Evolutionary conservation across 495 filamentous ascomycete genomes (phyloP), one percentile per base, ranked within the genome.

Genomic region (Copromyces sp.): DNA sequence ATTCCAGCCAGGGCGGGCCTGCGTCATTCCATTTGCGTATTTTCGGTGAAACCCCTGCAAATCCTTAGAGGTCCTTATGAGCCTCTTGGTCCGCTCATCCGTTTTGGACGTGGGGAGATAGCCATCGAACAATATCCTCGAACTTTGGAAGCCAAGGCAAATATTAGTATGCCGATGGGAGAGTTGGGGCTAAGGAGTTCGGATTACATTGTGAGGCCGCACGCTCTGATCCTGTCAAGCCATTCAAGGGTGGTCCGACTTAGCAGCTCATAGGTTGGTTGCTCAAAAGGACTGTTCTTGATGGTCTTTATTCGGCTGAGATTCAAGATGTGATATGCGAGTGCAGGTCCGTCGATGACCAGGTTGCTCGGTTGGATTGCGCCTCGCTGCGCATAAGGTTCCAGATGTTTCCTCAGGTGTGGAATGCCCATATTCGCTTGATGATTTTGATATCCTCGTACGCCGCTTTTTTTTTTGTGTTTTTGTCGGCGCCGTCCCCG

Each of bases 111-210:
- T 24, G 9, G 93, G 93, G 12, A 96, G 83, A 59, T 87, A 89
- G 35, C 93, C 92, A 78, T 96, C 93, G 72, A 96, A 95, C 78
- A 88, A 94, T 70, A 96, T 92, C 47, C 82, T 85, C 24, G 80
- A 79, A 40, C 88, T 89, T 42, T 72, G 39, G 40, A 44, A 68
- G 5, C 53, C 4, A 20, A 24, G 37, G 1, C 17, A 42, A 80
- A 79, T 59, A 72, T 39, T 61, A 69, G 29, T 29, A 47, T 24
- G 16, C 12, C 14, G 38, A 7, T 20, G 14, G 16, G 41, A 42
- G n/a, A 3, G 7, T 39, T n/a, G 16, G 0, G 4, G 1, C n/a
- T 61, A 37, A 39, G 29, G 37, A 32, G n/a, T 71, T 80, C 81
- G 20, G 65, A 59, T 7, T 86, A 93, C 91, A 94, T 84, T 39